These are phyloP conservation scores for Lotus japonicus DNA, from an alignment of 306 rosid species.

Conservation along the genomic window DNA sequence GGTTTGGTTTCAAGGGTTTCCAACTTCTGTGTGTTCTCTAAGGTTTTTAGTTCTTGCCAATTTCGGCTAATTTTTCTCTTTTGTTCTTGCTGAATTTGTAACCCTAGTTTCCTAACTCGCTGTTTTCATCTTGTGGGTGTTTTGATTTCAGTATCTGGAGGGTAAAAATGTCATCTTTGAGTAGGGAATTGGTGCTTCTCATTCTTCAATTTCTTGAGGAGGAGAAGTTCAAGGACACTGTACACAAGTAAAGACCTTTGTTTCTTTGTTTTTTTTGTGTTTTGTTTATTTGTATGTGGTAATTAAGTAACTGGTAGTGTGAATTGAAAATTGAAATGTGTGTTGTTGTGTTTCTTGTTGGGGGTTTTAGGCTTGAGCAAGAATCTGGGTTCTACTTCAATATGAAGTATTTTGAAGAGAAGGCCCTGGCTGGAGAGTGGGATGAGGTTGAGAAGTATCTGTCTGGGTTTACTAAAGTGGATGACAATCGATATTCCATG, in stretches of 20 bases:
- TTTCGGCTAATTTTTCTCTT: not conserved
- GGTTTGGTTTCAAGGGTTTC: no score
- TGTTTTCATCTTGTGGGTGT: not conserved
- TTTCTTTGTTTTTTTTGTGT: not conserved
- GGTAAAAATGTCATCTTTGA: constrained; percentile 51
- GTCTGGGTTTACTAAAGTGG: constrained; percentile 54
- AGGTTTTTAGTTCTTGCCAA: no score
- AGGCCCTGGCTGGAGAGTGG: constrained; percentile 63
- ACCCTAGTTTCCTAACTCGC: not conserved
- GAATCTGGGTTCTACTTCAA: constrained; percentile 72
- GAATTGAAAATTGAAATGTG: not conserved
- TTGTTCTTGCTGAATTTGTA: not conserved
- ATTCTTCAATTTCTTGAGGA: constrained; percentile 77
- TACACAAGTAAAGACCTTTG: constrained; percentile 46
- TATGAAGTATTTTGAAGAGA: constrained; percentile 70
- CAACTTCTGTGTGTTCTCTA: no score
- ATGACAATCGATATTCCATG: constrained; percentile 67
- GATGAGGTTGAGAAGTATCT: constrained; percentile 72
- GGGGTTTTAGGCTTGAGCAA: constrained; percentile 50
- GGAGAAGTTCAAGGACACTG: constrained; percentile 54
- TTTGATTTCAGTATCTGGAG: not conserved
- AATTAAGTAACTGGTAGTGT: not conserved
- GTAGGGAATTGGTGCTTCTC: constrained; percentile 61
- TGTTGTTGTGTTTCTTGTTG: not conserved
- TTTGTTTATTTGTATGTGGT: not conserved